Evolutionary conservation across 2,329 filamentous ascomycete genomes (phyloP), one percentile per base, ranked within the genome.

Genomic region (Trichoderma harzianum): DNA sequence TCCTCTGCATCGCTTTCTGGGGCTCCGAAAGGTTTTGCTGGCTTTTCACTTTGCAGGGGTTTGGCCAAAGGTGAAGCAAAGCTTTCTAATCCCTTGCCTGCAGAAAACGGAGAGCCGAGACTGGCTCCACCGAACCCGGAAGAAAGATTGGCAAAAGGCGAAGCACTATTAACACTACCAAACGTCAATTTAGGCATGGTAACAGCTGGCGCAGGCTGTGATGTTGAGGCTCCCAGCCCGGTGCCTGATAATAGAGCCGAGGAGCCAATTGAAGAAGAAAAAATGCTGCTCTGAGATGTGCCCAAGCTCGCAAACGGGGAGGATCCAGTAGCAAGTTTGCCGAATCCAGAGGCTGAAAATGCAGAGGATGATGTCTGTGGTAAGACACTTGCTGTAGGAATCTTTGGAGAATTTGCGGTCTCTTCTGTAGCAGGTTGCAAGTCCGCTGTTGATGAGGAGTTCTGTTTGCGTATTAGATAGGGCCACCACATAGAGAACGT

Each of bases 1-100:
- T 86, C 87, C 53, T 89, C 89, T 3, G 84, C 86, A 63, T 91
- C 90, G 72, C 89, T 91, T 51, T 90, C 90, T 1, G 93, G 89
- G 14, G 93, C 92, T 36, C 94, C 94, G 78, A 97, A 96, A 0
- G 93, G 88, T 80, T 89, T 93, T 4, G 87, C 86, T 16, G 89
- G 85, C 79, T 92, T 93, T 72, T 86, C 85, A 72, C 84, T 88
- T 77, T 84, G 86, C 51, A 87, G 81, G 14, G 82, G 71, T 55
- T 80, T 81, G 21, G 69, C 82, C 65, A 86, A 88, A 26, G 90
- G 86, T 60, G 90, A 90, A 55, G 90, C 93, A 81, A 97, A 97
- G 75, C 87, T 92, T 2, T 87, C 86, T 11, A 94, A 81, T 1
- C 80, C 77, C 73, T 86, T 87, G 5, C 78, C 77, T 36, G 84